A percentile compares a stretch with the other conserved stretches of the same genome.
These are phyloP conservation scores for Beta vulgaris DNA, from an alignment of 148 eudicot species.

Conservation along the genomic window DNA sequence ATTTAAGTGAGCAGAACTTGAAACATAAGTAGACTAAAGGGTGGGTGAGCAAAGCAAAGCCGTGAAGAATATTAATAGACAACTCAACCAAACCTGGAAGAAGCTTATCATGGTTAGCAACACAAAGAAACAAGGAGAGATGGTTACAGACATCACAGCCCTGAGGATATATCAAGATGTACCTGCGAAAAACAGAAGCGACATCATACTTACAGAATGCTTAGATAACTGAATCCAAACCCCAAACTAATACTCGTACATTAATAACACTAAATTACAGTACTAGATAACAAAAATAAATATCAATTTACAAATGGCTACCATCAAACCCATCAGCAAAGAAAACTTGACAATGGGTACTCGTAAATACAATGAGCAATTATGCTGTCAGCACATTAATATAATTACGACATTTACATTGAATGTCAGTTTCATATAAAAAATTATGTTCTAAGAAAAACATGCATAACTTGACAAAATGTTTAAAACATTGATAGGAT, in stretches of 20 bases:
- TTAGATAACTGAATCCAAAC: neutral
- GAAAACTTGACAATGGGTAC: neutral
- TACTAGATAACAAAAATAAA: conserved; percentile 1
- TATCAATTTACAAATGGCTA: neutral
- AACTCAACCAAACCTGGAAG: conserved; percentile 61
- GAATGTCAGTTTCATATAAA: neutral
- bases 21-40: conserved; percentile 1
- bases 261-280: neutral
- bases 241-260: neutral
- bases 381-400: neutral
- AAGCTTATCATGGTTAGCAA: conserved; percentile 92
- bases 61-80: neutral
- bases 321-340: neutral
- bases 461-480: neutral
- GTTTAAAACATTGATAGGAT: neutral
- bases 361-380: neutral
- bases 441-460: neutral
- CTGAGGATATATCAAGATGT: conserved; percentile 90
- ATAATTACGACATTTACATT: neutral
- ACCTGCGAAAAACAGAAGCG: conserved; percentile 48
- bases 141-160: conserved; percentile 97
- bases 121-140: conserved; percentile 90
- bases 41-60: neutral
- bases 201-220: conserved; percentile 2
- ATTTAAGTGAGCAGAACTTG: neutral